These are phyloP conservation scores for Stereocaulon alpinum DNA, from an alignment of 495 filamentous ascomycete species.

Conservation along the genomic window DNA sequence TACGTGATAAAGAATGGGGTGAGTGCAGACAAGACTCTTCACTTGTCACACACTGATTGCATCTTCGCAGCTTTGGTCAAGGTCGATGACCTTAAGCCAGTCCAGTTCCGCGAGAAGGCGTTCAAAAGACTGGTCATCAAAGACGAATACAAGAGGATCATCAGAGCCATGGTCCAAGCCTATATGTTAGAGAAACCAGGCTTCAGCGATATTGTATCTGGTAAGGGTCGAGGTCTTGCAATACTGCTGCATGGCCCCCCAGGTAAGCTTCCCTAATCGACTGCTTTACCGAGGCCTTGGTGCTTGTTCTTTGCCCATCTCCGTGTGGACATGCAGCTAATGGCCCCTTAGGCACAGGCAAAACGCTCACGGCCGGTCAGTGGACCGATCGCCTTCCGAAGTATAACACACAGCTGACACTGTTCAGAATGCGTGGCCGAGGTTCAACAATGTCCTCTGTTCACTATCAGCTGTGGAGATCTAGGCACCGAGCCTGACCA, in stretches of 20 bases:
- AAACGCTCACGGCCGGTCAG: conserved; percentile 20
- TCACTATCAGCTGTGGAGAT: conserved; percentile 19
- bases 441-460: conserved; percentile 12
- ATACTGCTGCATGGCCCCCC: conserved; percentile 18
- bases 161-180: conserved; percentile 18
- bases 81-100: conserved; percentile 18
- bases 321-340: background rate
- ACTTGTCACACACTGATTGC: no score
- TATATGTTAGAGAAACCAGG: conserved; percentile 11
- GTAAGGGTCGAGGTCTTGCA: conserved; percentile 18
- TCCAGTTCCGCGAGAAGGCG: conserved; percentile 15
- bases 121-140: conserved; percentile 19
- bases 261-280: background rate
- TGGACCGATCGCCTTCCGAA: background rate
- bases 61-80: conserved; percentile 14
- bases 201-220: conserved; percentile 16
- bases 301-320: no score
- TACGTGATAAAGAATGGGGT: conserved; percentile 20
- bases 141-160: conserved; percentile 19
- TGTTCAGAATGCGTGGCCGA: conserved; percentile 16
- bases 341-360: conserved; percentile 20
- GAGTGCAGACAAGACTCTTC: background rate
- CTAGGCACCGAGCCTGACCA: conserved; percentile 15
- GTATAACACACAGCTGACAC: background rate
- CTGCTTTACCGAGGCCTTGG: no score